These are phyloP conservation scores for Candida stauntonica DNA, from an alignment of 805 yeast genomes.

Conservation along the genomic window DNA sequence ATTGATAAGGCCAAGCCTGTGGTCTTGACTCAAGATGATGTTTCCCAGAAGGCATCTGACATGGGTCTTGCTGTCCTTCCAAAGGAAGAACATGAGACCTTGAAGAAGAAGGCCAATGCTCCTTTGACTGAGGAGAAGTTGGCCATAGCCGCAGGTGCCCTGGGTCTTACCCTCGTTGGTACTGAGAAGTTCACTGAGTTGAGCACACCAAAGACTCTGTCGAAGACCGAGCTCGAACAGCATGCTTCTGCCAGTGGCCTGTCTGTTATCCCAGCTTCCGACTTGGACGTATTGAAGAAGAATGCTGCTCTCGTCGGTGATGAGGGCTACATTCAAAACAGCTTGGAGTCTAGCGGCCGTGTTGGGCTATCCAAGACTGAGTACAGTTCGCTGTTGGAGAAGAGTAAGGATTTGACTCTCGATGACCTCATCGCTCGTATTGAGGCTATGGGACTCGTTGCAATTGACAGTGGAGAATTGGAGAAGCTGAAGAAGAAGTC, in stretches of 20 bases:
- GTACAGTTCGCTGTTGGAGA: conserved; percentile 16
- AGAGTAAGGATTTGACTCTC: conserved; percentile 4
- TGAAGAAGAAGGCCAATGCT: conserved; percentile 4
- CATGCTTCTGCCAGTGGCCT: conserved; percentile 1
- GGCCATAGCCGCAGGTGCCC: background rate
- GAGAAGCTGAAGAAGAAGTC: conserved; percentile 3
- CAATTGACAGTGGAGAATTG: conserved; percentile 9
- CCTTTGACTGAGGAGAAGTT: background rate
- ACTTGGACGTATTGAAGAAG: conserved; percentile 5
- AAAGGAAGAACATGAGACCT: conserved; percentile 3
- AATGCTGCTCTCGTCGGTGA: conserved; percentile 2
- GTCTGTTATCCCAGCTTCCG: conserved; percentile 1
- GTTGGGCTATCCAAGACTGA: conserved; percentile 23
- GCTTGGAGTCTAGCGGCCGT: conserved; percentile 9
- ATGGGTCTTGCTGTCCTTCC: conserved; percentile 29
- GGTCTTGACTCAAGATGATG: conserved; percentile 7
- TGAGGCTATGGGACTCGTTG: conserved; percentile 30
- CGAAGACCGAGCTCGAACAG: background rate
- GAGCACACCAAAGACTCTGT: background rate
- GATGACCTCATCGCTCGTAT: conserved; percentile 10
- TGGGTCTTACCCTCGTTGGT: background rate
- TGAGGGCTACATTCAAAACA: background rate
- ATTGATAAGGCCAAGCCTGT: conserved; percentile 6
- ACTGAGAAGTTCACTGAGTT: background rate
- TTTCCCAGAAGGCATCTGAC: conserved; percentile 19